A percentile compares a stretch with the other conserved stretches of the same genome.
phyloP scores from a whole-genome alignment of 139 green algal species.

The Trebouxia sp. region DNA sequence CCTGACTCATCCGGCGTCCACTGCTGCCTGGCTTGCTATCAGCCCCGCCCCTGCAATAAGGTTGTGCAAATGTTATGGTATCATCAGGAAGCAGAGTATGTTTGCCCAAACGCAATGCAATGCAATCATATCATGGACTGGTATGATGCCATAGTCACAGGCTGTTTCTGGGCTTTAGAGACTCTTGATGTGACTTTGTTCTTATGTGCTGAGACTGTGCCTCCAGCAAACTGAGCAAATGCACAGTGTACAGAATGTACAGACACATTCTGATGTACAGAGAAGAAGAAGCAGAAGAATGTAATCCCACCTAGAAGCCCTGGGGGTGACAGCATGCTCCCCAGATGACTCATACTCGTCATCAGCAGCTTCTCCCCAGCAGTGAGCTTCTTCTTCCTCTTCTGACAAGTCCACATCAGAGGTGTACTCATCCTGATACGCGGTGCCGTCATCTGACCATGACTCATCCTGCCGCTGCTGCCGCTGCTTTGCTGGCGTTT shows the following conservation, averaged over 20 bases:
- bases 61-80: too few species aligned
- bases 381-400: neutral
- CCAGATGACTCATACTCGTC: neutral
- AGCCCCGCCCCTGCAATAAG: neutral
- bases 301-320: neutral
- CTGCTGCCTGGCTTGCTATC: neutral
- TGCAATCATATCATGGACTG: too few species aligned
- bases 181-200: too few species aligned
- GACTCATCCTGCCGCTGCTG: conserved; percentile 9
- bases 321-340: neutral
- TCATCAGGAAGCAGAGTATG: too few species aligned
- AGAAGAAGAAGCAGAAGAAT: neutral
- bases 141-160: too few species aligned
- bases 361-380: neutral
- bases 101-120: too few species aligned
- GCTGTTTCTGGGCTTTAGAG: too few species aligned
- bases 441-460: conserved; percentile 4
- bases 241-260: too few species aligned
- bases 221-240: too few species aligned
- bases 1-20: conserved; percentile 4
- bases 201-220: too few species aligned
- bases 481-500: neutral
- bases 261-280: too few species aligned
- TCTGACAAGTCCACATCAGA: neutral
- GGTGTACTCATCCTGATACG: neutral